Percentiles rank a stretch among this genome's conserved stretches.
Conservation (phyloP, 2,329 filamentous ascomycete species). For the Bertia moriformis region DNA sequence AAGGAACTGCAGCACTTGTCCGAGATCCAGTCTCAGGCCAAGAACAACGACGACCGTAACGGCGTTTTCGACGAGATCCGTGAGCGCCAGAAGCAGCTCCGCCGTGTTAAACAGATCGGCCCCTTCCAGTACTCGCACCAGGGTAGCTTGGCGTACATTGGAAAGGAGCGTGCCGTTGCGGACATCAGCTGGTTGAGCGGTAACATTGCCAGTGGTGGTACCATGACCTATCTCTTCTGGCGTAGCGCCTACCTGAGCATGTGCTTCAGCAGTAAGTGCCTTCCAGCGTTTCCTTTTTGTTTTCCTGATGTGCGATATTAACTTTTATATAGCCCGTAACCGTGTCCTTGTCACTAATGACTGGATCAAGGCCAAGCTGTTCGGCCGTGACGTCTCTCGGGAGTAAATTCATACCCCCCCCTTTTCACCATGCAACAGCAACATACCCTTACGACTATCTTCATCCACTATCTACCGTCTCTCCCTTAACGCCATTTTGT, state of each 20-base stretch:
- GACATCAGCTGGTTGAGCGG: slow-evolving; percentile 96
- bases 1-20: slow-evolving; percentile 57
- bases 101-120: slow-evolving; percentile 83
- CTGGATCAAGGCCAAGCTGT: slow-evolving; percentile 93
- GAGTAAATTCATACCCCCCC: slow-evolving; percentile 39
- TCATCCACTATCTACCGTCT: not conserved
- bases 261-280: slow-evolving; percentile 92
- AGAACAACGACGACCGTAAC: slow-evolving; percentile 52
- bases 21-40: slow-evolving; percentile 41
- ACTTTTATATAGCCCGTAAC: slow-evolving; percentile 57
- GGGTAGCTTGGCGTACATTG: slow-evolving; percentile 92
- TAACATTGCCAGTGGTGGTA: slow-evolving; percentile 85
- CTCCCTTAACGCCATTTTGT: not conserved
- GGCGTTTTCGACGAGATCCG: slow-evolving; percentile 65
- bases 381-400: slow-evolving; percentile 84
- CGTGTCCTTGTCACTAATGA: slow-evolving; percentile 82
- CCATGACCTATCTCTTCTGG: slow-evolving; percentile 96
- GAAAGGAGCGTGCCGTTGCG: slow-evolving; percentile 91
- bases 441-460: not conserved
- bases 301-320: not conserved
- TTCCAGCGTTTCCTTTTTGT: slow-evolving; percentile 20
- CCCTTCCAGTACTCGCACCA: slow-evolving; percentile 98
- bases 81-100: slow-evolving; percentile 69
- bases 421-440: not conserved
- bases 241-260: slow-evolving; percentile 95